A percentile compares a stretch with the other conserved stretches of the same genome.
phyloP scores from a whole-genome alignment of 1,284 basidiomycete species.

The Phaffia rhodozyma region DNA sequence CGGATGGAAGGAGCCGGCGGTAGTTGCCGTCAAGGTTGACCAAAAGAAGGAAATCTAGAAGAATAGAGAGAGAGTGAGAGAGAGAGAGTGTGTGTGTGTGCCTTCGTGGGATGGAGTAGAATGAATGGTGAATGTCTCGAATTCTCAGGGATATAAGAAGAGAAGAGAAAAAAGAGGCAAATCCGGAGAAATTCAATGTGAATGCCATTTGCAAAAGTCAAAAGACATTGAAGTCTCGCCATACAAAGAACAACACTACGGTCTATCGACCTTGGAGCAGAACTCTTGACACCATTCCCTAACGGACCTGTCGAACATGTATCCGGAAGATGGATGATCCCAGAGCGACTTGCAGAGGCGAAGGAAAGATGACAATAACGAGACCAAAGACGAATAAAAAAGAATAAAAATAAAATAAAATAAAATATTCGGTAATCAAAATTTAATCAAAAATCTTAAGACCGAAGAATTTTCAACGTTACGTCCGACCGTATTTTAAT shows the following conservation, averaged over 20 bases:
- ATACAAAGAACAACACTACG: no score
- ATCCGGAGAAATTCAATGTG: not conserved
- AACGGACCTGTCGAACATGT: no score
- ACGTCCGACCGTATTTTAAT: constrained; percentile 1
- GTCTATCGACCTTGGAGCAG: no score
- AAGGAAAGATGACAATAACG: no score
- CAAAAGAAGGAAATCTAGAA: no score
- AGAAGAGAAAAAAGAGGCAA: not conserved
- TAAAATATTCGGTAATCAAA: not conserved
- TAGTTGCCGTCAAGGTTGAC: not conserved
- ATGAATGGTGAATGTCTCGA: no score
- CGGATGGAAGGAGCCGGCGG: constrained; percentile 28
- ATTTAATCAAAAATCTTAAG: constrained; percentile 1
- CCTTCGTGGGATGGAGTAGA: no score
- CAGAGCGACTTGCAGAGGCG: no score
- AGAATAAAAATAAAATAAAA: not conserved
- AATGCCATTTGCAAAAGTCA: constrained; percentile 1
- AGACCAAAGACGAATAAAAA: not conserved
- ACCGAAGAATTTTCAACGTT: not conserved
- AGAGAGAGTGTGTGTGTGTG: no score
- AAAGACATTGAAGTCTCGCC: no score
- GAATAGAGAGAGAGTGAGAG: not conserved
- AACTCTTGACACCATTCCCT: no score
- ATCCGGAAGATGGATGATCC: no score
- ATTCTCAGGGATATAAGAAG: not conserved